Base-by-base conservation (phyloP, 2,329 filamentous ascomycete genomes). In the Alternaria conjuncta region DNA sequence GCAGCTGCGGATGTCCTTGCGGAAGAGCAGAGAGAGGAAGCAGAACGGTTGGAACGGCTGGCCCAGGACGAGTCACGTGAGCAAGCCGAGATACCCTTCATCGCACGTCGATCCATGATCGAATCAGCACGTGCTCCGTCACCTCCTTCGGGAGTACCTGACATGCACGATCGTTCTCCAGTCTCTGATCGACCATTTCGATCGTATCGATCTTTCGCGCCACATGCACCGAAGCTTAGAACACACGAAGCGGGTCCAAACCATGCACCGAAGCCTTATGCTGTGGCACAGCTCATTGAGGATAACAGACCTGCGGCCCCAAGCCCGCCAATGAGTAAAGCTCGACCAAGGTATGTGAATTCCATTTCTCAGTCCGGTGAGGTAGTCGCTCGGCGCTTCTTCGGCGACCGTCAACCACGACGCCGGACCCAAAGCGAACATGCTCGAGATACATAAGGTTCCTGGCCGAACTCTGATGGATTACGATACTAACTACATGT, bases 261-360 rank as follows among this genome's bases (percentile, higher is more conserved):
- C 58, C 45, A 59, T 71, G 60, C 57, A 50, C 47, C 64, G 53
- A 67, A 67, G 36, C 66, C 68, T 23, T 64, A 65, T 49, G 64
- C 68, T 55, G 64, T 70, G 15, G 59, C 62, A n/a, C 68, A 67
- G 36, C 60, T 69, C 30, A 67, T 76, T 20, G 75, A 78, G 60
- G 75, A 77, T 23, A 68, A 65, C 47, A 72, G 76, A 68, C 77
- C 77, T 20, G 73, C 77, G 57, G 75, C 77, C 60, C 77, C 77
- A 28, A 76, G 74, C 58, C 76, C 77, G 59, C 77, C 78, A 46
- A 61, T 77, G 25, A 71, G 70, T 56, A 73, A 69, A 68, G 67
- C 58, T 26, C 73, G 75, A 53, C 69, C 71, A 43, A 65, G 62
- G 65, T 67, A 67, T 51, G 65, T 67, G 23, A 51, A 26, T 21